Base-by-base conservation (phyloP, 495 filamentous ascomycete species). In the Daldinia childiae region DNA sequence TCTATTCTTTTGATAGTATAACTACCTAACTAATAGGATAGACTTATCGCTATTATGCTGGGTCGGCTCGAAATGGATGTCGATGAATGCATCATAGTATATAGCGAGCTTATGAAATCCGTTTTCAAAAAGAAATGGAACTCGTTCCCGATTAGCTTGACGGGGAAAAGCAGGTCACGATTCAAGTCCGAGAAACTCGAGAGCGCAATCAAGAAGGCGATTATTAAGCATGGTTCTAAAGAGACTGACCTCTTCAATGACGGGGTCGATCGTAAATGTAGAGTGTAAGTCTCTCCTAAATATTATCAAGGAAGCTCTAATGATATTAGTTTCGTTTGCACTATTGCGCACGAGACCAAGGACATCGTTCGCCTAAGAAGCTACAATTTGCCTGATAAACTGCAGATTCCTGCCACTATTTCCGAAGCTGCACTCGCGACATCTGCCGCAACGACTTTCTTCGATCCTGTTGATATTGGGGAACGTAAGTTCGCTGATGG, bases 61-160 rank as follows among this genome's bases (percentile, higher is more conserved):
- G 51, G 24, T 54, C 51, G 51, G 51, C 51, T 54, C 29, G 51
- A 54, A 30, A 54, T 54, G 51, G 51, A 54, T 54, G 51, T 54
- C 24, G 51, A 54, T 29, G 51, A 54, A 29, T 54, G 51, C n/a
- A 54, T 54, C n/a, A 30, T 26, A 7, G 51, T 54, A 8, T 54
- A 54, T 29, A 30, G 24, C 29, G 51, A 54, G 15, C 24, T 55
- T 55, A 55, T 32, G 24, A 55, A 32, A 32, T 55, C 24, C n/a
- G 6, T 55, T 17, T 55, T 55, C 12, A 4, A 55, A 30, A 30
- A 32, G 26, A 55, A 32, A 55, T 29, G 6, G 29, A 55, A 17
- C 8, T 17, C 26, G 26, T 55, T 55, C 15, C 51, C 51, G 14
- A n/a, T 55, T 7, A 55, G 29, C 24, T 55, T 55, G 26, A 32